phyloP scores from a whole-genome alignment of 139 green algal genomes.

The Zygnema cylindricum region DNA sequence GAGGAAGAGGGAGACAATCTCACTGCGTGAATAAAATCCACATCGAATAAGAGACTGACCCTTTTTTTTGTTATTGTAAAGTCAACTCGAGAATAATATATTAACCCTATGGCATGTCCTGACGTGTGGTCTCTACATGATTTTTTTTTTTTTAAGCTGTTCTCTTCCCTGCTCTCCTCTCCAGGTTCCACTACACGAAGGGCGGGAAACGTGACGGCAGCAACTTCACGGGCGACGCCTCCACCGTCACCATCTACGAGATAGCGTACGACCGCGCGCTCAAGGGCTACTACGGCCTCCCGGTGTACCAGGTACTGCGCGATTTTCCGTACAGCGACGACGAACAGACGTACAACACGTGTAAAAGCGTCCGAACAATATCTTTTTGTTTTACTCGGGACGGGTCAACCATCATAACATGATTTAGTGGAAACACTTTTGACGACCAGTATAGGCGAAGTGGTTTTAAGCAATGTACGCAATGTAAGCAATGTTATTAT shows the following conservation, averaged over 20 bases:
- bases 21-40: too few species aligned
- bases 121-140: too few species aligned
- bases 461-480: too few species aligned
- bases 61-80: too few species aligned
- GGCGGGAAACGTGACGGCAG: constrained; percentile 21
- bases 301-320: constrained; percentile 15
- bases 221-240: constrained; percentile 9
- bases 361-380: neutral
- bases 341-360: neutral
- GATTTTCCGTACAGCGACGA: too few species aligned
- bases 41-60: too few species aligned
- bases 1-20: neutral
- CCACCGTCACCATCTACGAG: constrained; percentile 43
- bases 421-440: too few species aligned
- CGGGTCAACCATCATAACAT: neutral
- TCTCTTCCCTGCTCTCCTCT: neutral
- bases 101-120: too few species aligned
- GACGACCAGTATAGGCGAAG: too few species aligned
- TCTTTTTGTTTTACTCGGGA: neutral
- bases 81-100: too few species aligned
- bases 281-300: constrained; percentile 13
- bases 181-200: constrained; percentile 32
- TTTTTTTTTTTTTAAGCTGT: too few species aligned
- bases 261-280: constrained; percentile 1
- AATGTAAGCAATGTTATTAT: too few species aligned